A percentile compares a stretch with the other conserved stretches of the same genome.
These are phyloP conservation scores for Pneumocystis canis DNA, from an alignment of 1,139 yeast genomes.

Conservation along the genomic window DNA sequence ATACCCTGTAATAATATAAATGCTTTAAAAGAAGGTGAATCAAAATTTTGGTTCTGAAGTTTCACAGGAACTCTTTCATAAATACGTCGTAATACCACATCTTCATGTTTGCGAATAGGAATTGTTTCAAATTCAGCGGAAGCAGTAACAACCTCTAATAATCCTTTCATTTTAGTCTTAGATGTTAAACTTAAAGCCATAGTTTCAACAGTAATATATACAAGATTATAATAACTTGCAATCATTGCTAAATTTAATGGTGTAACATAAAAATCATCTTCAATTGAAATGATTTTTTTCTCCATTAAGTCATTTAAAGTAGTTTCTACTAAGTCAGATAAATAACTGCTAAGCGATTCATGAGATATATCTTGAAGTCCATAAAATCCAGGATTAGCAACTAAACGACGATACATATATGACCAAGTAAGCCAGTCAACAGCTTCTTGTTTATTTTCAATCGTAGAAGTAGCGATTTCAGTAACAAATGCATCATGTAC, in stretches of 20 bases:
- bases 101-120: slow-evolving; percentile 50
- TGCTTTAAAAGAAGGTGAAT: slow-evolving; percentile 48
- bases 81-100: slow-evolving; percentile 33
- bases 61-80: slow-evolving; percentile 53
- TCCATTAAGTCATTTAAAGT: slow-evolving; percentile 50
- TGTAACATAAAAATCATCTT: slow-evolving; percentile 33
- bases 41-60: slow-evolving; percentile 22
- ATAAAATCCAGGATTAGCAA: slow-evolving; percentile 75
- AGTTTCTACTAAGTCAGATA: slow-evolving; percentile 73
- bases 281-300: slow-evolving; percentile 48
- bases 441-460: slow-evolving; percentile 65
- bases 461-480: slow-evolving; percentile 55
- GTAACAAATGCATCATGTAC: slow-evolving; percentile 54
- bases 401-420: slow-evolving; percentile 65
- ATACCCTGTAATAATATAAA: slow-evolving; percentile 49
- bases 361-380: slow-evolving; percentile 53
- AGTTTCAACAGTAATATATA: slow-evolving; percentile 51
- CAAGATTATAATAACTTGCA: slow-evolving; percentile 54
- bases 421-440: slow-evolving; percentile 83
- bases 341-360: slow-evolving; percentile 58
- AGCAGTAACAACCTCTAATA: slow-evolving; percentile 51
- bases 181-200: slow-evolving; percentile 38
- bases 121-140: slow-evolving; percentile 57
- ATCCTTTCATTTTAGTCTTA: slow-evolving; percentile 43
- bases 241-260: slow-evolving; percentile 63